Conservation (phyloP, 2,329 filamentous ascomycete species). For the Diaporthe destruens region DNA sequence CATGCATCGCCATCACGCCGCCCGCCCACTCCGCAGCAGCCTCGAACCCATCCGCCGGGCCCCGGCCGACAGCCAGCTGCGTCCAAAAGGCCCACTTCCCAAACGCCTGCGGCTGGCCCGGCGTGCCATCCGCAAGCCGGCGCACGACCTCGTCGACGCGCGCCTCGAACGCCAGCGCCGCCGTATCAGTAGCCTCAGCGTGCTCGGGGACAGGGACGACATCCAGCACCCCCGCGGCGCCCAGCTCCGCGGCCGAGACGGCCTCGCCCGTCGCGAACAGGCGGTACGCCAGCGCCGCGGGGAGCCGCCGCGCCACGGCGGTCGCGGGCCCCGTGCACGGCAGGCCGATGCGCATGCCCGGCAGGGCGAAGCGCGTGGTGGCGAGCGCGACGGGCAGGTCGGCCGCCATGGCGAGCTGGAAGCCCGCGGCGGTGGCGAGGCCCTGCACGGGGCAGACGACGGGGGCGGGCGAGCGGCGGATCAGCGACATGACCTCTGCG, state of each 20-base stretch:
- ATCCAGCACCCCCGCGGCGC: slow-evolving; percentile 47
- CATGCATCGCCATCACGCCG: slow-evolving; percentile 49
- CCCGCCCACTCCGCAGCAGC: slow-evolving; percentile 48
- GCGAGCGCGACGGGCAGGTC: slow-evolving; percentile 47
- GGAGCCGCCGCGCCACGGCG: slow-evolving; percentile 47
- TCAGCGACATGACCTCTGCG: slow-evolving; percentile 50
- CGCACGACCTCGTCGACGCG: slow-evolving; percentile 46
- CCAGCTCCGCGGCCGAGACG: slow-evolving; percentile 45
- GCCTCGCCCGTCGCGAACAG: slow-evolving; percentile 49
- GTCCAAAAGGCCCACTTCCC: slow-evolving; percentile 54
- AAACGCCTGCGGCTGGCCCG: slow-evolving; percentile 50
- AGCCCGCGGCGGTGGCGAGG: slow-evolving; percentile 50
- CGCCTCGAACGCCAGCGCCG: slow-evolving; percentile 44
- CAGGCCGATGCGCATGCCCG: slow-evolving; percentile 49
- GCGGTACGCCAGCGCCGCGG: slow-evolving; percentile 46
- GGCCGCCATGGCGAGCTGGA: slow-evolving; percentile 51
- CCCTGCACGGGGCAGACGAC: slow-evolving; percentile 51
- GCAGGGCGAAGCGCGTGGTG: slow-evolving; percentile 44
- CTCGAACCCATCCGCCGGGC: slow-evolving; percentile 44
- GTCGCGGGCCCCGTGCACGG: slow-evolving; percentile 51
- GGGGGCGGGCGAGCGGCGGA: slow-evolving; percentile 49
- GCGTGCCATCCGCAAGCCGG: slow-evolving; percentile 42
- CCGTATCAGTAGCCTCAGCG: slow-evolving; percentile 40
- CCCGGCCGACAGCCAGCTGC: slow-evolving; percentile 45
- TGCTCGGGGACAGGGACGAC: slow-evolving; percentile 42